These are phyloP conservation scores for Uronychia setigera DNA, from an alignment of 73 alveolate genomes.

Conservation along the genomic window DNA sequence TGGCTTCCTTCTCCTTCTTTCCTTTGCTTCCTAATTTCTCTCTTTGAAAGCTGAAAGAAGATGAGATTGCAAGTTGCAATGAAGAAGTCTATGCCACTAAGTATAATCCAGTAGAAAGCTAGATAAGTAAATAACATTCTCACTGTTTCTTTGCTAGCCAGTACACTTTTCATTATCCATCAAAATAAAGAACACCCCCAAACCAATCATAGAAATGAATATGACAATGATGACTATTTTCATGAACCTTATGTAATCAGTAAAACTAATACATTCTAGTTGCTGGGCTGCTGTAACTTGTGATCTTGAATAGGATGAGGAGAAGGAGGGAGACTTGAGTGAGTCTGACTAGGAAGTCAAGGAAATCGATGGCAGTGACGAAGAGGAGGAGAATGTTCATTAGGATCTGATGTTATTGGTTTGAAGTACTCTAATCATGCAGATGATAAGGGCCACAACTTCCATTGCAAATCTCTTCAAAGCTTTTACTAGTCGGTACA, in stretches of 20 bases:
- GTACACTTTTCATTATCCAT: neutral
- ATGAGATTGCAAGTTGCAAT: neutral
- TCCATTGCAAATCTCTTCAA: neutral
- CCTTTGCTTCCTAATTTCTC: neutral
- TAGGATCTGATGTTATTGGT: neutral
- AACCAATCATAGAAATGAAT: neutral
- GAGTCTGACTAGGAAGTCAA: neutral
- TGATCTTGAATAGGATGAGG: neutral
- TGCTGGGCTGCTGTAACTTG: neutral
- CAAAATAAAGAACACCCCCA: neutral
- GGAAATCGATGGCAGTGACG: neutral
- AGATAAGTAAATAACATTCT: neutral
- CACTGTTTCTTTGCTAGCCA: neutral
- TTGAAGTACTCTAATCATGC: neutral
- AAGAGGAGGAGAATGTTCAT: neutral
- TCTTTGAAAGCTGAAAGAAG: neutral
- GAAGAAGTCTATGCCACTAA: neutral
- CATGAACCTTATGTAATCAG: neutral
- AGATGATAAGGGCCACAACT: neutral
- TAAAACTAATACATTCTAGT: neutral
- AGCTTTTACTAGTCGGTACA: too few species aligned
- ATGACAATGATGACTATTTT: neutral
- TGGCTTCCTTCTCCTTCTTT: neutral
- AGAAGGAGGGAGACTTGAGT: neutral
- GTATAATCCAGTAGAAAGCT: neutral